phyloP scores from a whole-genome alignment of 148 eudicot species.

The Fagopyrum tataricum region DNA sequence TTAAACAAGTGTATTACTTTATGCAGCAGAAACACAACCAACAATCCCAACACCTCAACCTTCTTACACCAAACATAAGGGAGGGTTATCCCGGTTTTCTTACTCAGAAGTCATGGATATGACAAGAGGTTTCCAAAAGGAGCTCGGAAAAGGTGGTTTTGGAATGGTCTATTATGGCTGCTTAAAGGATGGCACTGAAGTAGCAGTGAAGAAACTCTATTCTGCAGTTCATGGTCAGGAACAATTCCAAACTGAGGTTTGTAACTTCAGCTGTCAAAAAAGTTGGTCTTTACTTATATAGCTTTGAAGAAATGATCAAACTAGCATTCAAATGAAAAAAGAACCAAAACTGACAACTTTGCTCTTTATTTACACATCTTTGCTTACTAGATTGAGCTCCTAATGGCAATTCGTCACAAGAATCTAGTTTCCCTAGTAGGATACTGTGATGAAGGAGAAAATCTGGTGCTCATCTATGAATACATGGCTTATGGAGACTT shows the following conservation, averaged over 20 bases:
- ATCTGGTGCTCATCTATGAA: constrained; percentile 23
- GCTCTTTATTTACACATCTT: neutral
- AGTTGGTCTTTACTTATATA: neutral
- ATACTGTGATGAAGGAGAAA: constrained; percentile 37
- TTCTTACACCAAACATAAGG: neutral
- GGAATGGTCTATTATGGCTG: constrained; percentile 35
- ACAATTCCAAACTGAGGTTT: constrained; percentile 39
- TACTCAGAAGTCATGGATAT: constrained; percentile 27
- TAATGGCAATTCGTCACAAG: constrained; percentile 36
- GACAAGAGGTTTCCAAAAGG: constrained; percentile 21
- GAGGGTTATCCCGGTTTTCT: constrained; percentile 20
- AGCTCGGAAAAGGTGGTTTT: constrained; percentile 38
- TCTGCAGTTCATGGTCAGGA: constrained; percentile 20
- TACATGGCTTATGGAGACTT: constrained; percentile 47
- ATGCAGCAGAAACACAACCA: neutral
- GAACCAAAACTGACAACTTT: no score
- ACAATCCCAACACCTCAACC: neutral
- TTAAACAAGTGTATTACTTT: neutral
- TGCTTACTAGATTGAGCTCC: constrained; percentile 17
- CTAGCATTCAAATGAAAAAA: neutral
- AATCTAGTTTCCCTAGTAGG: constrained; percentile 42
- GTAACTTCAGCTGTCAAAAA: neutral
- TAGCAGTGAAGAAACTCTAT: constrained; percentile 41
- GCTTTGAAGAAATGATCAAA: no score
- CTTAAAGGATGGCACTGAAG: constrained; percentile 24